Conservation (phyloP, 805 yeast genomes). For the Kazachstania taianensis region DNA sequence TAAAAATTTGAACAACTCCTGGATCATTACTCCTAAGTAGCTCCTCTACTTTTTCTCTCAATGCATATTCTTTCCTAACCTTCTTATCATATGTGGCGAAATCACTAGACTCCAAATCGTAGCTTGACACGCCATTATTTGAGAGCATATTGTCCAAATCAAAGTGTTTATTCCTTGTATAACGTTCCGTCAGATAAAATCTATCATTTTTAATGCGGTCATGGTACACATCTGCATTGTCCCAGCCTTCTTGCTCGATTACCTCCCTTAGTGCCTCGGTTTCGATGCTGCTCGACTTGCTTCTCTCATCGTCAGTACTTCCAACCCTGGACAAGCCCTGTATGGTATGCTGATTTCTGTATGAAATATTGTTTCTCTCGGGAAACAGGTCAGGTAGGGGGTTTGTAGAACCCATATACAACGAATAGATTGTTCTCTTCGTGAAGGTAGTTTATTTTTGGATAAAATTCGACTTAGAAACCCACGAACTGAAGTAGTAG, state of each 20-base stretch:
- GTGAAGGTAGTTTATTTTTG: too few relatives aligned
- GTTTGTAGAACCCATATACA: conserved; percentile 5
- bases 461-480: too few relatives aligned
- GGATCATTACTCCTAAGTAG: conserved; percentile 10
- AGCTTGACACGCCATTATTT: conserved; percentile 1
- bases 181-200: conserved; percentile 17
- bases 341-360: too few relatives aligned
- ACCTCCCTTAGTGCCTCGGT: conserved; percentile 10
- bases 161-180: conserved; percentile 6
- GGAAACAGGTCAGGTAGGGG: conserved; percentile 16
- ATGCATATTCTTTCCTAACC: conserved; percentile 26
- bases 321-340: too few relatives aligned
- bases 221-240: conserved; percentile 11
- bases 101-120: conserved; percentile 15
- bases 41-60: conserved; percentile 22
- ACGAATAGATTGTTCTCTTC: too few relatives aligned
- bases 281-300: conserved; percentile 6
- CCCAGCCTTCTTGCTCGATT: conserved; percentile 13
- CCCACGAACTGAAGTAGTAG: too few relatives aligned
- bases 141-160: conserved; percentile 2
- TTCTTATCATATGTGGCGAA: conserved; percentile 29
- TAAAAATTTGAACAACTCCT: conserved; percentile 14
- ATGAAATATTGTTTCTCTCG: conserved; percentile 10
- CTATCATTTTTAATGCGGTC: conserved; percentile 13
- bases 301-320: background rate